These are phyloP conservation scores for Hypoxylon fragiforme DNA, from an alignment of 495 filamentous ascomycete species.

Conservation along the genomic window DNA sequence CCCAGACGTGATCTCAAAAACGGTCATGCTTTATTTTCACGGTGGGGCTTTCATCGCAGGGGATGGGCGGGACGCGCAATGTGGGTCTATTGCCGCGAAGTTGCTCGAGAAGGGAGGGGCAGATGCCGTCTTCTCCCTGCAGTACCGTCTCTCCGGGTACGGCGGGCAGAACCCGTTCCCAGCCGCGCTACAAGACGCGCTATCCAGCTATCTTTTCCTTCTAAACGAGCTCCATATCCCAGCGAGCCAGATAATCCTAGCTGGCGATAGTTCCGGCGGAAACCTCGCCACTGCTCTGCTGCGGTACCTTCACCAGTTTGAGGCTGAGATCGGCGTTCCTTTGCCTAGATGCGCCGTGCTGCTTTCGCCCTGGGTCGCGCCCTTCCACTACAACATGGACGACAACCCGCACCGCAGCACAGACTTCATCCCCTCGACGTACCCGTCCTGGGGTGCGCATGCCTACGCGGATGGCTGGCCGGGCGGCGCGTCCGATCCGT, in stretches of 20 bases:
- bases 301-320: constrained; percentile 39
- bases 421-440: constrained; percentile 18
- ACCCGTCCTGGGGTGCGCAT: constrained; percentile 11
- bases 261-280: constrained; percentile 37
- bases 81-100: constrained; percentile 22
- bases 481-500: neutral
- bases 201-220: constrained; percentile 48
- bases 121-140: constrained; percentile 44
- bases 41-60: constrained; percentile 53
- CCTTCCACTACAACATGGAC: constrained; percentile 1
- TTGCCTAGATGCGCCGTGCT: constrained; percentile 11
- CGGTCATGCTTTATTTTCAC: constrained; percentile 62
- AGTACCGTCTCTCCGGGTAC: constrained; percentile 45
- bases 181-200: constrained; percentile 51
- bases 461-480: constrained; percentile 1
- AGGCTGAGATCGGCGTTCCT: neutral
- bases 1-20: neutral
- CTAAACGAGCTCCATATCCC: constrained; percentile 40
- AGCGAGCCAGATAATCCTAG: constrained; percentile 31
- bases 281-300: constrained; percentile 43
- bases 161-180: constrained; percentile 43
- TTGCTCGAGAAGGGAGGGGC: constrained; percentile 18
- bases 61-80: constrained; percentile 38
- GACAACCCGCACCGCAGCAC: constrained; percentile 2
- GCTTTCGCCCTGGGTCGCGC: constrained; percentile 25